Percentiles rank a stretch among this genome's conserved stretches.
Conservation (phyloP, 2,329 filamentous ascomycete species). For the Diaporthe ampelina region DNA sequence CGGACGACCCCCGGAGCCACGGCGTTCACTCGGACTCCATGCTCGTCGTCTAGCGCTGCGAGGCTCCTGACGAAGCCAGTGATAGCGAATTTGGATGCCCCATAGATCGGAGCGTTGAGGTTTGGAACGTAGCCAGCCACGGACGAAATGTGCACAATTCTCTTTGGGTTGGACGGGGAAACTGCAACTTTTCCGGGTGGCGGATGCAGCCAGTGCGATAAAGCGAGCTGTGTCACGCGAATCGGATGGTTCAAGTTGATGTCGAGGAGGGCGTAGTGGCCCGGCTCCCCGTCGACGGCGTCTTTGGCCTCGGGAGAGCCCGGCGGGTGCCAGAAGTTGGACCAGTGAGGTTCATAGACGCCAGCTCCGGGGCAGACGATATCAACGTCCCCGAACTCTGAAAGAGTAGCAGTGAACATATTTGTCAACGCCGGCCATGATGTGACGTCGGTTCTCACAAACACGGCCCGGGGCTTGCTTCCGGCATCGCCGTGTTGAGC, state of each 20-base stretch:
- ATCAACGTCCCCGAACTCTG: constrained; percentile 56
- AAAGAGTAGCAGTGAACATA: constrained; percentile 52
- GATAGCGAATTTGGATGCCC: constrained; percentile 56
- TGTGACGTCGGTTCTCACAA: constrained; percentile 60
- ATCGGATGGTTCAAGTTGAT: constrained; percentile 60
- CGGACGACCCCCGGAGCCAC: constrained; percentile 60
- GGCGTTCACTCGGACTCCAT: constrained; percentile 56
- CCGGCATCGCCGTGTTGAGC: constrained; percentile 41
- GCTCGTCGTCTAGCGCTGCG: constrained; percentile 50
- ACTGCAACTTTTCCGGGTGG: constrained; percentile 34
- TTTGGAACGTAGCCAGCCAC: constrained; percentile 54
- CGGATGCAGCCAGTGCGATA: constrained; percentile 55
- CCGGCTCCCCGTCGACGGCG: constrained; percentile 43
- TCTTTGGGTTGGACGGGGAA: constrained; percentile 50
- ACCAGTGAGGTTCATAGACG: constrained; percentile 61
- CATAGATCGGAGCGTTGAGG: constrained; percentile 55
- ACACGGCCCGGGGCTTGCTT: constrained; percentile 52
- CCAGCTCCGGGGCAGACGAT: constrained; percentile 62
- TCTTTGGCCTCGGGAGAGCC: constrained; percentile 53
- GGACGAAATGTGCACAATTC: constrained; percentile 55
- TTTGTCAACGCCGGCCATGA: constrained; percentile 55
- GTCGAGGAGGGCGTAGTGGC: constrained; percentile 54
- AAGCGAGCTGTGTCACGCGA: constrained; percentile 56
- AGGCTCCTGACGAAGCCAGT: constrained; percentile 58
- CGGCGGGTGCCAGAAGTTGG: constrained; percentile 58